Evolutionary conservation across 1,139 yeast genomes (phyloP).

Genomic region (Candida buenavistaensis): DNA sequence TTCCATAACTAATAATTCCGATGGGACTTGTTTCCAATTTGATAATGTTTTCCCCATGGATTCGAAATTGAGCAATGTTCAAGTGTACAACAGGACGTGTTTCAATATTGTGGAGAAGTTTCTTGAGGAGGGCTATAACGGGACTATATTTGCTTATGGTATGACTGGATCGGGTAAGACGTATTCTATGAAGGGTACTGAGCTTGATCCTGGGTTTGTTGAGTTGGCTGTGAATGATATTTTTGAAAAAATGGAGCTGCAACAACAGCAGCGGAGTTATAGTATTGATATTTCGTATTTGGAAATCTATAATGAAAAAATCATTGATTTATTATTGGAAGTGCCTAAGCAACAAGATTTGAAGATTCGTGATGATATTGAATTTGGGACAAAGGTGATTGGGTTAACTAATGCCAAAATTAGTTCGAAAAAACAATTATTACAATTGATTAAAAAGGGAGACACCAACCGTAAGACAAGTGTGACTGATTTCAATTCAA

Average conservation of each 20-base stretch:
- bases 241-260: conserved; percentile 41
- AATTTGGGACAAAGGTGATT: conserved; percentile 71
- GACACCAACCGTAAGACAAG: conserved; percentile 78
- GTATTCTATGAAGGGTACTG: conserved; percentile 81
- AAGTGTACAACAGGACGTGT: conserved; percentile 65
- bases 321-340: conserved; percentile 68
- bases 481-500: conserved; percentile 81
- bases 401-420: conserved; percentile 70
- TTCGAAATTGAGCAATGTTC: conserved; percentile 44
- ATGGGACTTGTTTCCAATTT: conserved; percentile 59
- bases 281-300: conserved; percentile 67
- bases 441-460: conserved; percentile 63
- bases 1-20: conserved; percentile 49
- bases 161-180: conserved; percentile 98
- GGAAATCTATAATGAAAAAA: conserved; percentile 88
- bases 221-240: conserved; percentile 71
- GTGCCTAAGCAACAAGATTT: conserved; percentile 56
- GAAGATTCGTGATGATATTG: conserved; percentile 73
- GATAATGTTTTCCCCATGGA: conserved; percentile 69
- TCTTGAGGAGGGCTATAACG: conserved; percentile 73
- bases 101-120: conserved; percentile 63
- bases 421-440: conserved; percentile 55
- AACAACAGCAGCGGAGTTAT: conserved; percentile 25
- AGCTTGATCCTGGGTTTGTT: conserved; percentile 72
- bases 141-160: conserved; percentile 90